Conservation (phyloP, 2,329 filamentous ascomycete species). For the Colletotrichum sp. region DNA sequence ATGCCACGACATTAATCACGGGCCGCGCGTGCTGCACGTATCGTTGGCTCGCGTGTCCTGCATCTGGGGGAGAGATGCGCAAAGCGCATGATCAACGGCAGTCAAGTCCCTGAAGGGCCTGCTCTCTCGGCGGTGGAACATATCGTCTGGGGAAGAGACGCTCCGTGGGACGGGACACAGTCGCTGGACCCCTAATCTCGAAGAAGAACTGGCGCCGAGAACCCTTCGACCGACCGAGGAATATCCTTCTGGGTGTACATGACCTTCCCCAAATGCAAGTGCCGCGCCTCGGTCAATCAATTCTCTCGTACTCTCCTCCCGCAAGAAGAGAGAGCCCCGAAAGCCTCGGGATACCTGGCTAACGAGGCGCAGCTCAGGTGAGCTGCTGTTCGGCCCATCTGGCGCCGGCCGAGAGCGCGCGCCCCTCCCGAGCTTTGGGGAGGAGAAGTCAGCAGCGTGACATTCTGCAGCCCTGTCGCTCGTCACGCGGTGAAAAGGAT, state of each 20-base stretch:
- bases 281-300: not conserved
- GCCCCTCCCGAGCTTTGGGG: not conserved
- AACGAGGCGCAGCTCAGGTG: not conserved
- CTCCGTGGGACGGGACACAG: not conserved
- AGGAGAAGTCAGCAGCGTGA: not conserved
- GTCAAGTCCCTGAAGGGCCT: constrained; percentile 1
- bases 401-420: constrained; percentile 1
- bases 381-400: constrained; percentile 4
- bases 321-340: not conserved
- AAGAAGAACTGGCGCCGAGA: not conserved
- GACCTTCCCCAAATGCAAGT: not conserved
- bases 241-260: not conserved
- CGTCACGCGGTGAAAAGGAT: constrained; percentile 8
- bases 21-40: not conserved
- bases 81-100: constrained; percentile 12
- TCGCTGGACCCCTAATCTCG: not conserved
- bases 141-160: not conserved
- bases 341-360: not conserved
- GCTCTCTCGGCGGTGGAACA: not conserved
- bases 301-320: not conserved
- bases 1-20: not conserved
- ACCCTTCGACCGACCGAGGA: not conserved
- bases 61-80: not conserved
- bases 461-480: constrained; percentile 19
- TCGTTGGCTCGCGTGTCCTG: not conserved